Evolutionary conservation across 225 moss, liverwort and hornwort genomes (phyloP).

Genomic region (Polytrichum formosum): DNA sequence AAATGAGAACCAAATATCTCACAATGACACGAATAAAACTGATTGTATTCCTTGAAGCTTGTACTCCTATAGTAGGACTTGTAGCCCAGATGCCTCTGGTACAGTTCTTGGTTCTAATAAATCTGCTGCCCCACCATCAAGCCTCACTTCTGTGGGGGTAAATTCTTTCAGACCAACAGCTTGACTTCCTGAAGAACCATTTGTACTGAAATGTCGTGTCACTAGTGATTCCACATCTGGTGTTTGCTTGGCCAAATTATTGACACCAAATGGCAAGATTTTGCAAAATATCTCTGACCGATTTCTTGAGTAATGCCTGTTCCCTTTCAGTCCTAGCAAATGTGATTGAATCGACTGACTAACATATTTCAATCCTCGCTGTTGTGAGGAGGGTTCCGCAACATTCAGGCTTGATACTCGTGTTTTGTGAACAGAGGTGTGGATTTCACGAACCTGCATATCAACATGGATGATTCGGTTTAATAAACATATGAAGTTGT

Average conservation of each 20-base stretch:
- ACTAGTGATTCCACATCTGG: background rate
- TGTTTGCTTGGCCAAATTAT: conserved; percentile 11
- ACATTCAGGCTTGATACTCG: conserved; percentile 20
- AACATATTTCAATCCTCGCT: conserved; percentile 19
- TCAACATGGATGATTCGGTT: too few species aligned
- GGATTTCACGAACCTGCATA: conserved; percentile 33
- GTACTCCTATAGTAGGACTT: background rate
- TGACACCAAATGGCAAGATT: conserved; percentile 31
- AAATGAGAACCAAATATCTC: too few species aligned
- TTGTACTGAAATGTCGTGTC: conserved; percentile 1
- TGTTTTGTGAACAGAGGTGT: conserved; percentile 16
- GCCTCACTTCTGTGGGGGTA: too few species aligned
- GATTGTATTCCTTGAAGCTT: background rate
- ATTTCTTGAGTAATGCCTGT: conserved; percentile 10
- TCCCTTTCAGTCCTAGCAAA: conserved; percentile 27
- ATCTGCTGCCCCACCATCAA: background rate
- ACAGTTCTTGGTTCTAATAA: background rate
- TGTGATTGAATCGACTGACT: conserved; percentile 30
- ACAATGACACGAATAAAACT: too few species aligned
- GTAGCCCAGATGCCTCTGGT: background rate
- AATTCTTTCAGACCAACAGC: background rate
- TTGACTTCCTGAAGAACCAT: background rate
- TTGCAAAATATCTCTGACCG: conserved; percentile 19
- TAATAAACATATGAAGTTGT: too few species aligned
- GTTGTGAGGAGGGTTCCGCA: conserved; percentile 13